These are phyloP conservation scores for barley (Hordeum vulgare) DNA, from an alignment of 176 grass and related monocot genomes.

Conservation along the genomic window MorexV3_pseudomolecules_assembly NC_058519.1:654462821-654463320, in stretches of 20 bases:
- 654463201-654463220: constrained; percentile 95
- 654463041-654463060: not conserved
- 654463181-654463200: constrained; percentile 34
- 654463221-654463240: constrained; percentile 51
- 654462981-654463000: constrained; percentile 40
- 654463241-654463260: constrained; percentile 70
- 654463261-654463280: constrained; percentile 81
- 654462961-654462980: constrained; percentile 66
- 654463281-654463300: constrained; percentile 64
- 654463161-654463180: not conserved
- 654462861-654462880: not conserved
- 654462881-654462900: constrained; percentile 53
- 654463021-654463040: not conserved
- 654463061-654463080: not conserved
- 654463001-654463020: not conserved
- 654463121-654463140: not conserved
- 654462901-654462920: constrained; percentile 69
- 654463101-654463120: not conserved
- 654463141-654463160: too few species aligned
- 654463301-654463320: not conserved
- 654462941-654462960: constrained; percentile 90
- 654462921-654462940: constrained; percentile 62
- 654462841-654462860: not conserved
- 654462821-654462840: not conserved
- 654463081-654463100: not conserved